Percentiles rank a stretch among this genome's conserved stretches.
Evolutionary conservation across 2,329 filamentous ascomycete genomes (phyloP).

Genomic region (Aureobasidium sp.): DNA sequence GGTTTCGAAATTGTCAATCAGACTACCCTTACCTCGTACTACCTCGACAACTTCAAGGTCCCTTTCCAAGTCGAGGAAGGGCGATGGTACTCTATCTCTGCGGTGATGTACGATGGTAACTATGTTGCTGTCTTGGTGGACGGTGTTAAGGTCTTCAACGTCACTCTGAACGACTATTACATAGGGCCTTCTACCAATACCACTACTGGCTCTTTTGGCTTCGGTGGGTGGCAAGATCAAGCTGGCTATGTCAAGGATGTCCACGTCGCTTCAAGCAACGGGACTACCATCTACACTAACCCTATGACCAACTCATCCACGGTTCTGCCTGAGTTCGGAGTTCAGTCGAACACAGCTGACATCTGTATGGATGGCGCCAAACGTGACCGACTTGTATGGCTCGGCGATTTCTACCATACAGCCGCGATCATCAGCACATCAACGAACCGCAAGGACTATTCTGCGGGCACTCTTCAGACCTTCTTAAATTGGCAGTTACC

Average conservation of each 20-base stretch:
- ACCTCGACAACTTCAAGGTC: conserved; percentile 25
- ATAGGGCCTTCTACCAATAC: not conserved
- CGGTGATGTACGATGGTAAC: conserved; percentile 25
- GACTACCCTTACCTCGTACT: conserved; percentile 26
- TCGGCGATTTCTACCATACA: conserved; percentile 39
- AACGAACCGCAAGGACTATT: conserved; percentile 32
- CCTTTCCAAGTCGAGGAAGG: conserved; percentile 28
- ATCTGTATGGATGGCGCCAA: conserved; percentile 39
- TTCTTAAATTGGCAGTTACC: conserved; percentile 25
- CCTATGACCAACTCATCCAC: conserved; percentile 22
- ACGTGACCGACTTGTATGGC: conserved; percentile 37
- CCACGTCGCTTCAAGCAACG: conserved; percentile 25
- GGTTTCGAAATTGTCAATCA: conserved; percentile 34
- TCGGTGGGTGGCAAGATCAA: conserved; percentile 38
- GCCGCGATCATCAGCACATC: conserved; percentile 31
- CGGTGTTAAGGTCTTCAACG: conserved; percentile 21
- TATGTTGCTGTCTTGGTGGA: conserved; percentile 28
- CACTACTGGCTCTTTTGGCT: conserved; percentile 32
- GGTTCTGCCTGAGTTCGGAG: conserved; percentile 34
- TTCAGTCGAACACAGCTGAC: conserved; percentile 28
- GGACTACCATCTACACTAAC: conserved; percentile 30
- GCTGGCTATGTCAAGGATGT: conserved; percentile 33
- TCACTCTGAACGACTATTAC: conserved; percentile 18
- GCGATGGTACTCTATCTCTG: conserved; percentile 35
- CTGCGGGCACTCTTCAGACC: conserved; percentile 25